Evolutionary conservation across 2,329 filamentous ascomycete species (phyloP).

Genomic region (Domatiomyces globalis): DNA sequence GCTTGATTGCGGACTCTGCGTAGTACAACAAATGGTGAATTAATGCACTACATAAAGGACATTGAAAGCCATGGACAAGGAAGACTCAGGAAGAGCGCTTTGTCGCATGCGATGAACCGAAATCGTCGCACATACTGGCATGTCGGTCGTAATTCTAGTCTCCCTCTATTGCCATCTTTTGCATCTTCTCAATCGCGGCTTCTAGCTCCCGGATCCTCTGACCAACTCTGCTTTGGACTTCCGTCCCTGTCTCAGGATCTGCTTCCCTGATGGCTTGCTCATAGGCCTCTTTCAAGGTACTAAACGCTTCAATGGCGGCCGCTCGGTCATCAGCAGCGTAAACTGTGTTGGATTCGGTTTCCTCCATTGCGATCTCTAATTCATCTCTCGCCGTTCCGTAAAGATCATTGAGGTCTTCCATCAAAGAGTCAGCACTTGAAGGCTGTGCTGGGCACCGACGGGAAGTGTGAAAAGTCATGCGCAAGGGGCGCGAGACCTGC

Average conservation of each 20-base stretch:
- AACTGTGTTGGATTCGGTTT: slow-evolving; percentile 38
- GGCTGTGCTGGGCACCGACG: background rate
- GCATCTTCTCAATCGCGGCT: slow-evolving; percentile 36
- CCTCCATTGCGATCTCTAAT: slow-evolving; percentile 30
- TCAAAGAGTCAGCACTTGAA: slow-evolving; percentile 17
- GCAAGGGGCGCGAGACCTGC: background rate
- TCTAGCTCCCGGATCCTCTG: slow-evolving; percentile 40
- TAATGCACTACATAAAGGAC: background rate
- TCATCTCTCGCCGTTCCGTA: slow-evolving; percentile 19
- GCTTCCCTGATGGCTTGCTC: slow-evolving; percentile 28
- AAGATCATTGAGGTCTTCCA: slow-evolving; percentile 18
- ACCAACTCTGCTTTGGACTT: slow-evolving; percentile 38
- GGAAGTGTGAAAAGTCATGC: background rate
- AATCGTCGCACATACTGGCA: too few relatives aligned
- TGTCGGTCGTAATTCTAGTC: slow-evolving; percentile 14
- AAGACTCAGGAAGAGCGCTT: background rate
- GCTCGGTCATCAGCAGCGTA: slow-evolving; percentile 42
- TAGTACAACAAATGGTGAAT: too few relatives aligned
- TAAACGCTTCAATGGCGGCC: slow-evolving; percentile 39
- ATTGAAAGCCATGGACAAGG: background rate
- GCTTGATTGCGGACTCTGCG: background rate
- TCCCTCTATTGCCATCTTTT: slow-evolving; percentile 38
- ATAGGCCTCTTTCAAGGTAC: slow-evolving; percentile 35
- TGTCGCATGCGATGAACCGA: too few relatives aligned
- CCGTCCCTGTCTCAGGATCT: slow-evolving; percentile 31